Evolutionary conservation across 768 basidiomycete genomes (phyloP).

Genomic region (Suillus subaureus): DNA sequence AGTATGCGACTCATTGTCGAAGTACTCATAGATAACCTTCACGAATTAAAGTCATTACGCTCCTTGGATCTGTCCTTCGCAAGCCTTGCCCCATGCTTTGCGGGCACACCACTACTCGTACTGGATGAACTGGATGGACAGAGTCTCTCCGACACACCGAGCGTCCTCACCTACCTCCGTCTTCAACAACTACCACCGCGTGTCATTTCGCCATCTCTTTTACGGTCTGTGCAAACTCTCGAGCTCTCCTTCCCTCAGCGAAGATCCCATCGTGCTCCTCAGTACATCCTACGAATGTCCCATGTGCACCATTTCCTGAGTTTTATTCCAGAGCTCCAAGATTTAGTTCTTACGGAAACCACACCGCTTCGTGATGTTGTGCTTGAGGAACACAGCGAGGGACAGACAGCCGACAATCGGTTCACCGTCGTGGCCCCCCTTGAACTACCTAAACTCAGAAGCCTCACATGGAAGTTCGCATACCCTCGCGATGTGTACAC

Average conservation of each 20-base stretch:
- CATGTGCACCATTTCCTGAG: conserved; percentile 39
- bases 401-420: conserved; percentile 9
- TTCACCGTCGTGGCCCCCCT: conserved; percentile 26
- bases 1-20: conserved; percentile 33
- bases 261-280: conserved; percentile 28
- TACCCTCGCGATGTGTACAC: conserved; percentile 43
- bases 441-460: conserved; percentile 41
- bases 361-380: conserved; percentile 42
- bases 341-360: conserved; percentile 45
- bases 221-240: conserved; percentile 43
- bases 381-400: conserved; percentile 17
- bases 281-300: conserved; percentile 42
- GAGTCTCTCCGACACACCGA: conserved; percentile 5
- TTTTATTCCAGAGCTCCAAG: conserved; percentile 42
- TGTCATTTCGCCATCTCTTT: conserved; percentile 37
- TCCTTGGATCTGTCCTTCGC: conserved; percentile 32
- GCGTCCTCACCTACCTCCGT: conserved; percentile 36
- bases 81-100: conserved; percentile 28
- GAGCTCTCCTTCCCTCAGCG: conserved; percentile 44
- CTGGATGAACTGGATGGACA: conserved; percentile 21
- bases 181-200: conserved; percentile 45
- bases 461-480: conserved; percentile 52
- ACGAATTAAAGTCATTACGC: conserved; percentile 23
- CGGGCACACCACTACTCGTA: conserved; percentile 27
- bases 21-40: conserved; percentile 19